Base-by-base conservation (phyloP, 306 rosid genomes). In the Erythrophleum fordii region DNA sequence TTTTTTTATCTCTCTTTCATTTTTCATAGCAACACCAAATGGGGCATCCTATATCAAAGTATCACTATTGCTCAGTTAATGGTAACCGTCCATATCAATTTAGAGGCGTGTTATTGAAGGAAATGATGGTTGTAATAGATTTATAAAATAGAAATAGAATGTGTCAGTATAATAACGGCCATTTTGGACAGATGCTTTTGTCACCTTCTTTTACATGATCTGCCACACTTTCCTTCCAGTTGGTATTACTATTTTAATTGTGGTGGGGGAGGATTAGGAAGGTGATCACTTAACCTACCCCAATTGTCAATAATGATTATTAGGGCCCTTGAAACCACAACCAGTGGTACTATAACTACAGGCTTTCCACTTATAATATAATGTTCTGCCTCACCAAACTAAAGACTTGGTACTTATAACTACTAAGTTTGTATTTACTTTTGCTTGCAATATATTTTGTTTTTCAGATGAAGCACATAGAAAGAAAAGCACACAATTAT, bases 241-340 rank as follows among this genome's bases (percentile, higher is more conserved):
- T 62, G 77, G 55, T 37, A 48, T 49, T 44, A 31, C 35, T 35
- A 44, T 69, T n/a, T n/a, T 74, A 73, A 80, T 81, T 78, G 68
- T 31, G 89, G 83, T 85, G 83, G 91, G 88, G 88, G 11, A 79
- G 72, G 79, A 74, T 79, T 83, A 53, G 91, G 88, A 78, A 62
- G 77, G 87, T 41, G 46, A 68, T 55, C 73, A 75, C 73, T 67
- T 53, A 80, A 80, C 67, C 41, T 49, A 86, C 46, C 46, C 6
- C 72, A 55, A 68, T 34, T 73, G 79, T 72, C 73, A 46, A 70
- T 87, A 81, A 89, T 89, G 31, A 85, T 89, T 78, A 29, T 81
- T 73, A 77, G 80, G 58, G 45, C 73, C 61, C 44, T 81, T 76
- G 81, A 58, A 60, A 77, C 84, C 37, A 49, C 82, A 84, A 79